A percentile compares a stretch with the other conserved stretches of the same genome.
Evolutionary conservation across 345 rosid genomes (phyloP).

Genomic region (Lepidium aucheri): DNA sequence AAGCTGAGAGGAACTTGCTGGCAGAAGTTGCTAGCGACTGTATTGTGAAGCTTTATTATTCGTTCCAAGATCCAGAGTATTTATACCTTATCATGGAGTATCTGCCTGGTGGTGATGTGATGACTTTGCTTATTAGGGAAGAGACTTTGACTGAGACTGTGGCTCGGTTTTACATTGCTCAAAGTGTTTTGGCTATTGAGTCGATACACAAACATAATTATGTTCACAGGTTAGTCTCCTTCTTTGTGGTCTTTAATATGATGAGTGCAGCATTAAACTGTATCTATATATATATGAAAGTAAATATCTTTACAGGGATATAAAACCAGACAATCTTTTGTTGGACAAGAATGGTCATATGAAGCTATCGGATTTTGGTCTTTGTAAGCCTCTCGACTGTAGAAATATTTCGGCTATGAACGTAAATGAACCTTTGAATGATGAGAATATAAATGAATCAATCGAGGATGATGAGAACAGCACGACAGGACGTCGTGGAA

Average conservation of each 20-base stretch:
- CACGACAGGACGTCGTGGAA: conserved; percentile 44
- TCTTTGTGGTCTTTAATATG: not conserved
- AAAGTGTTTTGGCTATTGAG: conserved; percentile 80
- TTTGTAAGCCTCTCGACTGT: conserved; percentile 95
- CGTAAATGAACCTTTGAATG: conserved; percentile 69
- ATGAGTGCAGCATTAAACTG: not conserved
- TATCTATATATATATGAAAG: not conserved
- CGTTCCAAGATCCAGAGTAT: conserved; percentile 74
- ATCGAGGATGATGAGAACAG: conserved; percentile 51
- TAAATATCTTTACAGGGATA: conserved; percentile 51
- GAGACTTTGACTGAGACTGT: conserved; percentile 87
- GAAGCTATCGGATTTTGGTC: conserved; percentile 97
- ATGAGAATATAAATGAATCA: conserved; percentile 54
- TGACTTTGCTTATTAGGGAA: conserved; percentile 84
- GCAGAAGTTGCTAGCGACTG: conserved; percentile 85
- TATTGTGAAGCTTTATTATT: conserved; percentile 83
- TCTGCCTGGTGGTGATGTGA: conserved; percentile 87
- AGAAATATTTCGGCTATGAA: conserved; percentile 56
- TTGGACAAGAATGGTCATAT: conserved; percentile 86
- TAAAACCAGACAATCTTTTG: conserved; percentile 91
- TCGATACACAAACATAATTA: conserved; percentile 88
- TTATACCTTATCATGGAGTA: conserved; percentile 86
- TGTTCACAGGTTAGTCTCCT: conserved; percentile 65
- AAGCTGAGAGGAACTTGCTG: conserved; percentile 89
- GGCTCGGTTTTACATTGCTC: conserved; percentile 80